Evolutionary conservation across 1,284 basidiomycete genomes (phyloP).

Genomic region (Phlebopus sp.): DNA sequence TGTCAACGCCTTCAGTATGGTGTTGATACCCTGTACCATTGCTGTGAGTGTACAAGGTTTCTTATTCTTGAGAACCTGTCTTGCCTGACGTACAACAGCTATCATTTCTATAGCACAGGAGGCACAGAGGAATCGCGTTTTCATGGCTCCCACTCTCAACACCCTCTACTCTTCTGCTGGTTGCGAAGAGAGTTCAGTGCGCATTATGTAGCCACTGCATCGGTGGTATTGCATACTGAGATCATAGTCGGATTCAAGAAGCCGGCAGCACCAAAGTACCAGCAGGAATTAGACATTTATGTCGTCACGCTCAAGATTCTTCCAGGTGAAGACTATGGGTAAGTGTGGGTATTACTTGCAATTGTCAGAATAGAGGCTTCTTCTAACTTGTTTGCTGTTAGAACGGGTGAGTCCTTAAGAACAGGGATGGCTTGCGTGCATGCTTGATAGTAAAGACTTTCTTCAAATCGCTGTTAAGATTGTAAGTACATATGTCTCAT

Average conservation of each 20-base stretch:
- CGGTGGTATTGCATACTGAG: neutral
- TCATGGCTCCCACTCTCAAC: constrained; percentile 32
- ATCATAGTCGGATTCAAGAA: constrained; percentile 21
- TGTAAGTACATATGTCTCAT: too few species aligned
- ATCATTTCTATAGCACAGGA: constrained; percentile 35
- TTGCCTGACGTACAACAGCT: constrained; percentile 14
- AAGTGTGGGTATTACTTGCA: too few species aligned
- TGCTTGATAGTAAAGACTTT: too few species aligned
- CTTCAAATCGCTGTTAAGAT: too few species aligned
- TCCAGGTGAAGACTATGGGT: constrained; percentile 33
- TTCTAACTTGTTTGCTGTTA: constrained; percentile 14
- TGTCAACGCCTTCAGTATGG: constrained; percentile 34
- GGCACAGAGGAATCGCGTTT: constrained; percentile 32
- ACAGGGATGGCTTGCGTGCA: neutral
- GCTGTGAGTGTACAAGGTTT: constrained; percentile 16
- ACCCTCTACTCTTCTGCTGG: constrained; percentile 28
- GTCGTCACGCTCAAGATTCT: constrained; percentile 32
- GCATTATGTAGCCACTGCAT: neutral
- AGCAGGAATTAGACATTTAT: constrained; percentile 30
- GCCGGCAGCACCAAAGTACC: constrained; percentile 22
- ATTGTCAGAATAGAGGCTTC: too few species aligned
- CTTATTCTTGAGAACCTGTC: neutral
- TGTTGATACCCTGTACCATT: constrained; percentile 29
- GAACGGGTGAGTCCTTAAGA: constrained; percentile 30
- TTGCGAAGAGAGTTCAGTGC: constrained; percentile 25